Percentiles rank a stretch among this genome's conserved stretches.
Conservation (phyloP, 2,329 filamentous ascomycete species). For the Sarocladium brachiariae region DNA sequence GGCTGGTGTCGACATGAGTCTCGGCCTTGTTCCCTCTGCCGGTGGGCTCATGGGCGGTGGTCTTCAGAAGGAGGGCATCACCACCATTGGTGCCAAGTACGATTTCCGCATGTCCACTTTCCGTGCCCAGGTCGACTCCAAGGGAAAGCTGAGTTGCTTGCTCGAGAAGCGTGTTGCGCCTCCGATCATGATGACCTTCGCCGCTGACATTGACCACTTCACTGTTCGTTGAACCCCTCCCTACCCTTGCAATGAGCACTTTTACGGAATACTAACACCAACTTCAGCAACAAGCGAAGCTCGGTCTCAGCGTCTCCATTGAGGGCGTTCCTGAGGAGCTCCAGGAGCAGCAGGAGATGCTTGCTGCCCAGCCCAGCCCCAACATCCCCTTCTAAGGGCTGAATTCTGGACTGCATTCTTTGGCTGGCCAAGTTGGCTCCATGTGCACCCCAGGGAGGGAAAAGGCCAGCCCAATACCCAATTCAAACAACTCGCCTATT, state of each 20-base stretch:
- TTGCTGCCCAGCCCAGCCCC: constrained; percentile 38
- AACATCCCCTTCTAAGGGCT: constrained; percentile 59
- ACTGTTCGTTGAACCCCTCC: constrained; percentile 57
- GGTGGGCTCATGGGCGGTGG: constrained; percentile 70
- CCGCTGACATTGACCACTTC: constrained; percentile 91
- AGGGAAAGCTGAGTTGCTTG: constrained; percentile 86
- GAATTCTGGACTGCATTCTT: neutral
- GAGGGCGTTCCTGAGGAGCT: constrained; percentile 80
- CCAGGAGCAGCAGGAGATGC: constrained; percentile 71
- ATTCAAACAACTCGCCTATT: constrained; percentile 11
- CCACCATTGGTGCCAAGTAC: constrained; percentile 93
- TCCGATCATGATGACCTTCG: constrained; percentile 88
- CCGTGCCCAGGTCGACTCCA: constrained; percentile 91
- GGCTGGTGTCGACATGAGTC: constrained; percentile 88
- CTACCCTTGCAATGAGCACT: neutral
- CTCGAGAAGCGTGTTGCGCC: constrained; percentile 94
- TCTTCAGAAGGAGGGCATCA: constrained; percentile 76
- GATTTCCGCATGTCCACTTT: constrained; percentile 95
- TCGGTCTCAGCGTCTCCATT: constrained; percentile 88
- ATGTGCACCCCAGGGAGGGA: neutral
- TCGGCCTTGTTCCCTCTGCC: constrained; percentile 65
- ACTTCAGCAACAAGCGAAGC: constrained; percentile 82
- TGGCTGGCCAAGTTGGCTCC: neutral
- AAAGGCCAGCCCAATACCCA: neutral
- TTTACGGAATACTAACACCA: constrained; percentile 20